Evolutionary conservation across 164 flowering plant species (phyloP).

Genomic region (Nymphaea colorata): DNA sequence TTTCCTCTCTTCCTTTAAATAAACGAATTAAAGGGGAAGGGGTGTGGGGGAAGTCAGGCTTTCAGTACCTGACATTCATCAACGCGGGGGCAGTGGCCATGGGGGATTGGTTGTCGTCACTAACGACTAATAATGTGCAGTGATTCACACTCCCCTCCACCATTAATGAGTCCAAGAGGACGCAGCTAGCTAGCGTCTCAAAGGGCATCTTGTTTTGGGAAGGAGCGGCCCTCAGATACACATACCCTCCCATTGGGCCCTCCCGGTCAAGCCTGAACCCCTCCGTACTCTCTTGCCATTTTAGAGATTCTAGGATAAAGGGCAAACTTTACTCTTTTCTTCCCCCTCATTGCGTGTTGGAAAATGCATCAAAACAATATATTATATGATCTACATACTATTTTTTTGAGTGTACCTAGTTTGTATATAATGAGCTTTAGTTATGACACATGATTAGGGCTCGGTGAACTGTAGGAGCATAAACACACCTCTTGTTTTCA

Average conservation of each 20-base stretch:
- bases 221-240: not conserved
- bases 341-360: not conserved
- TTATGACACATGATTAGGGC: too few species aligned
- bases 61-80: not conserved
- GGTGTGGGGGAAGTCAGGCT: not conserved
- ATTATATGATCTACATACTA: too few species aligned
- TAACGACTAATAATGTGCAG: not conserved
- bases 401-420: too few species aligned
- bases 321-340: not conserved
- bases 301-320: not conserved
- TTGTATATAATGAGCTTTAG: too few species aligned
- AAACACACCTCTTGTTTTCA: too few species aligned
- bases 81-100: not conserved
- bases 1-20: not conserved
- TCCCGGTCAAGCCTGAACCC: not conserved
- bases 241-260: not conserved
- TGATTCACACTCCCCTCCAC: not conserved
- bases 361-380: not conserved
- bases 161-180: not conserved
- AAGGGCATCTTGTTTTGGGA: not conserved
- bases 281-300: not conserved
- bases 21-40: not conserved
- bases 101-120: not conserved
- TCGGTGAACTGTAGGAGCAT: too few species aligned
- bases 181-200: not conserved